phyloP scores from a whole-genome alignment of 495 filamentous ascomycete species.

The Penicillium bovifimosum region DNA sequence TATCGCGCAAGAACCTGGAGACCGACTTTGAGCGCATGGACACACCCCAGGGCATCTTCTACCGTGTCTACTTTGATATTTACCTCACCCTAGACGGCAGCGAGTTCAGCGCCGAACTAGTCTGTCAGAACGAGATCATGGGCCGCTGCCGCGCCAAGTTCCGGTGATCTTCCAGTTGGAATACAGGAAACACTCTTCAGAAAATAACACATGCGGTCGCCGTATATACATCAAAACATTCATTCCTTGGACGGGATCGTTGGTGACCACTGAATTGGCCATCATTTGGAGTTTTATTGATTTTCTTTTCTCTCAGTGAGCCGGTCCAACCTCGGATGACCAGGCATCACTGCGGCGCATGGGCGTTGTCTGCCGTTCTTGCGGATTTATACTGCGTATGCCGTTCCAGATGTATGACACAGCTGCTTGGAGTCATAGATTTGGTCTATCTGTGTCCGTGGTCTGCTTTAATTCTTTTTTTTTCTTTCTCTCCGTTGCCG shows the following conservation, averaged over 20 bases:
- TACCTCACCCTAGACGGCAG: slow-evolving; percentile 95
- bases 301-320: neutral
- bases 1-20: slow-evolving; percentile 96
- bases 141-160: slow-evolving; percentile 90
- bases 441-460: slow-evolving; percentile 10
- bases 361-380: slow-evolving; percentile 20
- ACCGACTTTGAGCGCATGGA: slow-evolving; percentile 99
- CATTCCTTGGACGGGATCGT: neutral
- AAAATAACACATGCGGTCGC: slow-evolving; percentile 4
- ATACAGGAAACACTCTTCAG: neutral
- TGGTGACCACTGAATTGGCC: neutral
- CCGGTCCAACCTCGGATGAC: neutral
- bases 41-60: slow-evolving; percentile 96
- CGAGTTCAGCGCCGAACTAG: slow-evolving; percentile 96
- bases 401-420: slow-evolving; percentile 10
- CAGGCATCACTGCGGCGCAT: slow-evolving; percentile 20
- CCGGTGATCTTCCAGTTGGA: slow-evolving; percentile 29
- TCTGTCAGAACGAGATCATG: slow-evolving; percentile 99
- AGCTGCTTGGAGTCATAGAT: neutral
- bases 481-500: slow-evolving; percentile 7
- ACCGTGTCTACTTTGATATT: slow-evolving; percentile 75
- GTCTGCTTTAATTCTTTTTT: slow-evolving; percentile 5
- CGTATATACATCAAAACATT: slow-evolving; percentile 2
- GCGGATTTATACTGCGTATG: slow-evolving; percentile 8
- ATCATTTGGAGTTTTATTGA: neutral